Conservation (phyloP, 352 stramenopile species). For the Pythium vanterpoolii region DNA sequence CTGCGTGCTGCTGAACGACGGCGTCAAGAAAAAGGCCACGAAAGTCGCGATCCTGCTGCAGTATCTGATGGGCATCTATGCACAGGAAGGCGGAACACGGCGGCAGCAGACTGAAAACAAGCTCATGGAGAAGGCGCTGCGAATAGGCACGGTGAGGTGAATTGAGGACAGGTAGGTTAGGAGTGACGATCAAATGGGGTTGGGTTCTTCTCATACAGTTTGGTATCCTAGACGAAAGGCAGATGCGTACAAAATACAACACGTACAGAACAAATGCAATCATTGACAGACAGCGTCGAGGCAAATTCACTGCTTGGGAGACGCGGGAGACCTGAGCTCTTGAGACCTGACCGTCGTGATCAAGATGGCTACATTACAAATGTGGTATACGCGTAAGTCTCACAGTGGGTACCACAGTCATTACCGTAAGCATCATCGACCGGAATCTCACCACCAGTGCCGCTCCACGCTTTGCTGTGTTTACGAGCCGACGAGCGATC, state of each 20-base stretch:
- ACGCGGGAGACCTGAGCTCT: too few species aligned
- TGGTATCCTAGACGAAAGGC: too few species aligned
- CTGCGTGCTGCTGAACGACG: neutral
- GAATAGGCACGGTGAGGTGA: neutral
- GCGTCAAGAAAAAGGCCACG: neutral
- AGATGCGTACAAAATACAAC: too few species aligned
- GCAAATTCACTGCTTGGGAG: too few species aligned
- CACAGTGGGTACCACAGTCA: neutral
- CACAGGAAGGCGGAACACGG: neutral
- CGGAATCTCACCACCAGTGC: neutral
- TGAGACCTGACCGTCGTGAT: too few species aligned
- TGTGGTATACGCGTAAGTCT: too few species aligned
- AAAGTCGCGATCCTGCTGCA: neutral
- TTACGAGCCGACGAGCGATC: neutral
- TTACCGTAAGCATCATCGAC: neutral
- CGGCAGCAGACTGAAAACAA: slow-evolving; percentile 1
- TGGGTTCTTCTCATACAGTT: too few species aligned
- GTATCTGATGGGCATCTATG: neutral
- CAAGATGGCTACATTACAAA: too few species aligned
- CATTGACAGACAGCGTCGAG: too few species aligned
- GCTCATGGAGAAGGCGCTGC: slow-evolving; percentile 1
- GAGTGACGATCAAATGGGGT: neutral
- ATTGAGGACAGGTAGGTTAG: neutral
- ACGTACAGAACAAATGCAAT: too few species aligned
- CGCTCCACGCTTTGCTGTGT: neutral